Evolutionary conservation across 257 asterid species (phyloP).

Genomic region (Eucommia ulmoides): DNA sequence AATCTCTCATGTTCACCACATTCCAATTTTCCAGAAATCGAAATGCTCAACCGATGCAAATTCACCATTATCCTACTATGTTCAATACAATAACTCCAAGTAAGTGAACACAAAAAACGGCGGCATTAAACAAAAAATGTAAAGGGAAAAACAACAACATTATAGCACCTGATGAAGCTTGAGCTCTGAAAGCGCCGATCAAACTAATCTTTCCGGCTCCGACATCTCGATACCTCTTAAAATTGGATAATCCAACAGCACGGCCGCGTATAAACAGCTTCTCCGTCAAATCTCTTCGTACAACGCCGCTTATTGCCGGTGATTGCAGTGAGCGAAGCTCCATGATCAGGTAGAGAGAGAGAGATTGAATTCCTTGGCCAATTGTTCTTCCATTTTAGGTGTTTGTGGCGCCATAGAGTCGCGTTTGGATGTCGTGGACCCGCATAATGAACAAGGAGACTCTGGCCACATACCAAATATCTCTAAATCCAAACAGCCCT

Average conservation of each 20-base stretch:
- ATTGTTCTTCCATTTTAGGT: not conserved
- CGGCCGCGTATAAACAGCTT: slow-evolving; percentile 40
- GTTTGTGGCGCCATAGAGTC: not conserved
- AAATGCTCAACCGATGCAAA: no score
- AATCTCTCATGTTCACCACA: no score
- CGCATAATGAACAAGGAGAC: not conserved
- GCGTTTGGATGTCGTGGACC: not conserved
- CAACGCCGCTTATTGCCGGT: slow-evolving; percentile 33
- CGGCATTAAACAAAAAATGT: no score
- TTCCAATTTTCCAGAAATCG: no score
- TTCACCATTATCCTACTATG: no score
- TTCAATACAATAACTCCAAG: no score
- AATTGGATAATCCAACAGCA: slow-evolving; percentile 11
- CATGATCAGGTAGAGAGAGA: slow-evolving; percentile 14
- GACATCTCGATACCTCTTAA: slow-evolving; percentile 18
- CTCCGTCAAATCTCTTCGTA: slow-evolving; percentile 26
- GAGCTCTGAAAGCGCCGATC: slow-evolving; percentile 41
- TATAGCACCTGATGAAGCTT: slow-evolving; percentile 60
- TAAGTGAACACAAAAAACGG: no score
- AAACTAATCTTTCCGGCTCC: no score
- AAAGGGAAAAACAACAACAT: no score
- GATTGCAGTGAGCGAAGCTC: slow-evolving; percentile 42
- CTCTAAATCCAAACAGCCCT: not conserved
- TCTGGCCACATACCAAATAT: not conserved
- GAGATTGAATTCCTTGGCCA: not conserved